These are phyloP conservation scores for Coffea canephora DNA, from an alignment of 257 asterid species.

Conservation along the genomic window DNA sequence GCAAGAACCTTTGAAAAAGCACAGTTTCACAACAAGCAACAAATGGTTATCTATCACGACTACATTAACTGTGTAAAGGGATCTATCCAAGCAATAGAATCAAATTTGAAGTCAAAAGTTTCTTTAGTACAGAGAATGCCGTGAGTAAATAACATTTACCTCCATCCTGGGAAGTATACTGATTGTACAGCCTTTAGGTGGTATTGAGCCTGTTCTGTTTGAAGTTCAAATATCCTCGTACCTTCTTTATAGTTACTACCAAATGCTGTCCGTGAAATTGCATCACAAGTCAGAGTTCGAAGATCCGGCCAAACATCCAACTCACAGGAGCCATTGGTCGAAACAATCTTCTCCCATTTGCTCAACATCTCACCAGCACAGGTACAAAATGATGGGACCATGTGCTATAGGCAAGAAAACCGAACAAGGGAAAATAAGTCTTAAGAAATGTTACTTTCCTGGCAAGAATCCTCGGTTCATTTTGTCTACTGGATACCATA, in stretches of 20 bases:
- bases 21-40: no score
- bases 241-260: constrained; percentile 4
- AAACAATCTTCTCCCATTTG: neutral
- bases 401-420: neutral
- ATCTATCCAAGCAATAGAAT: no score
- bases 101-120: no score
- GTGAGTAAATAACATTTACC: no score
- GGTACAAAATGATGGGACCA: neutral
- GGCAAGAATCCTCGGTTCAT: no score
- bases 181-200: neutral
- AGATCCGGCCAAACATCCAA: constrained; percentile 2
- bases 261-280: constrained; percentile 8
- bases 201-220: neutral
- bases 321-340: neutral
- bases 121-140: no score
- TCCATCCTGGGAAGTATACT: neutral
- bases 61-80: no score
- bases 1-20: constrained; percentile 14
- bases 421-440: no score
- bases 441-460: no score
- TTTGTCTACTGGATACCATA: no score
- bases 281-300: neutral
- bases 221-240: constrained; percentile 8
- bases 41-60: no score
- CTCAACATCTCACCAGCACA: neutral